Conservation (phyloP, 169 alveolate genomes). For the Plasmodium relictum region DNA sequence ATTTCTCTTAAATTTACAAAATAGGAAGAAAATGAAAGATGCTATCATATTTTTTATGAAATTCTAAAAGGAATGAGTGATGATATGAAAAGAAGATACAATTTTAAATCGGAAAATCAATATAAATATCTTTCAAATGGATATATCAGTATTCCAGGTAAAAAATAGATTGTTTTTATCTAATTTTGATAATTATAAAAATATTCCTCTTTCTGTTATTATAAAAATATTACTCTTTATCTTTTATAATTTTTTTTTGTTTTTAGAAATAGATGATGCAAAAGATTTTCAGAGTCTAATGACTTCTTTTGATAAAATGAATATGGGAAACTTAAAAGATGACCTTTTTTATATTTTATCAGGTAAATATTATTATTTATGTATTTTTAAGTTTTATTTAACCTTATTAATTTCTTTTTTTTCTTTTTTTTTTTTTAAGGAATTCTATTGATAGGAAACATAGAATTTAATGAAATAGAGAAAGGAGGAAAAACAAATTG, state of each 20-base stretch:
- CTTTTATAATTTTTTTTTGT: conserved; percentile 1
- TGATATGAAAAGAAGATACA: conserved; percentile 64
- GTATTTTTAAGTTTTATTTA: neutral
- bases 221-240: neutral
- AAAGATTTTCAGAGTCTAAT: conserved; percentile 38
- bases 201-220: neutral
- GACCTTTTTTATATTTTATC: conserved; percentile 53
- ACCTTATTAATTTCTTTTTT: neutral
- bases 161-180: no score
- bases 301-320: conserved; percentile 63
- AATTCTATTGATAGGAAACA: conserved; percentile 86
- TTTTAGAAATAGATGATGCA: conserved; percentile 57
- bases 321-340: conserved; percentile 42
- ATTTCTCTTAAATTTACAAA: neutral
- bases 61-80: conserved; percentile 74
- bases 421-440: conserved; percentile 77
- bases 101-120: conserved; percentile 39
- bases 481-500: conserved; percentile 83
- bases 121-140: conserved; percentile 58
- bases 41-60: conserved; percentile 83
- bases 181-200: neutral
- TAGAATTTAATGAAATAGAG: conserved; percentile 80
- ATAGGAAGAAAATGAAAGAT: conserved; percentile 79
- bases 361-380: conserved; percentile 15
- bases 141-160: conserved; percentile 45